phyloP scores from a whole-genome alignment of 192 early-diverging fungal genomes.

The Coemansia sp. region DNA sequence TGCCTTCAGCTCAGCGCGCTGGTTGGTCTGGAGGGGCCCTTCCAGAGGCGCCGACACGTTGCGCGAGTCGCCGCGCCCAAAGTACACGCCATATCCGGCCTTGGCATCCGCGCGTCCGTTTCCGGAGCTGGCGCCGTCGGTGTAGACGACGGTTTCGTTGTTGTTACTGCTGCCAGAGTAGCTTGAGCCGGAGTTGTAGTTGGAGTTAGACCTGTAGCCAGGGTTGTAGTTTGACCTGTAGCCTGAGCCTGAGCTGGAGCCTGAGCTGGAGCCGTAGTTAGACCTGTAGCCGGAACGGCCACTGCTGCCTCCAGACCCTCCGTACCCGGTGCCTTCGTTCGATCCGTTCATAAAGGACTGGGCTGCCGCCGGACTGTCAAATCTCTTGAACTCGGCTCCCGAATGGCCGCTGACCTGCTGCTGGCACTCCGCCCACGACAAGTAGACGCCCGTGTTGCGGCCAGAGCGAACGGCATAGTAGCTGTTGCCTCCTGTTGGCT shows the following conservation, averaged over 20 bases:
- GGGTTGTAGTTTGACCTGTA: constrained; percentile 70
- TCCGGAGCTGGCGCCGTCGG: constrained; percentile 73
- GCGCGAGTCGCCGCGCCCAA: constrained; percentile 67
- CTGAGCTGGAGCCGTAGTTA: constrained; percentile 3
- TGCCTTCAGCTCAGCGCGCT: constrained; percentile 72
- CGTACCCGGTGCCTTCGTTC: background rate
- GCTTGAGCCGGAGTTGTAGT: background rate
- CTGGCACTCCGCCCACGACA: constrained; percentile 64
- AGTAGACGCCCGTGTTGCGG: constrained; percentile 26
- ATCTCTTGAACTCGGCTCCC: constrained; percentile 66
- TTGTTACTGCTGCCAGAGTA: background rate
- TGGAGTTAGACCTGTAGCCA: constrained; percentile 15
- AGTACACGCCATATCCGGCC: constrained; percentile 88
- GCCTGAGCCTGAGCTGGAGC: constrained; percentile 78
- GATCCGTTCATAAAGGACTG: constrained; percentile 46
- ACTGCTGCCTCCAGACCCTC: background rate
- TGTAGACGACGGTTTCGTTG: constrained; percentile 62
- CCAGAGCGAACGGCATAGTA: constrained; percentile 47
- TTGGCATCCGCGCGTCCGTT: constrained; percentile 68
- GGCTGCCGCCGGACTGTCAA: constrained; percentile 59
- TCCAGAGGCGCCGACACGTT: constrained; percentile 62
- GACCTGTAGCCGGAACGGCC: background rate
- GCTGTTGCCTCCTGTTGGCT: background rate
- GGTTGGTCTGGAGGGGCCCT: constrained; percentile 65
- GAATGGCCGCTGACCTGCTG: constrained; percentile 54